These are phyloP conservation scores for Naganishia kalamii DNA, from an alignment of 768 basidiomycete genomes.

Conservation along the genomic window DNA sequence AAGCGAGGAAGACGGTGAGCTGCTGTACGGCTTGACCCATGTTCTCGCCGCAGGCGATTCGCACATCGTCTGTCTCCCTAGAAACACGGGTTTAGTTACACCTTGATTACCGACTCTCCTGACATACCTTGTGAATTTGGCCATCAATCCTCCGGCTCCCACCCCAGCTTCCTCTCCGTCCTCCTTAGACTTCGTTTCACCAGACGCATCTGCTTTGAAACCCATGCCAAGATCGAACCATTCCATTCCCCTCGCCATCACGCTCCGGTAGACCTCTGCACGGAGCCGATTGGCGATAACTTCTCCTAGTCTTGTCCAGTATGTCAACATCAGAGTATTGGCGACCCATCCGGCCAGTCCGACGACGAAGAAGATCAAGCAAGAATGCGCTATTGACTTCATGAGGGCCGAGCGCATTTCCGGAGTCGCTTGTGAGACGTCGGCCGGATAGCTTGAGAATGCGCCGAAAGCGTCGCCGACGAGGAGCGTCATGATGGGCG, in stretches of 20 bases:
- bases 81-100: background rate
- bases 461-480: slow-evolving; percentile 70
- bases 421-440: slow-evolving; percentile 27
- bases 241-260: slow-evolving; percentile 66
- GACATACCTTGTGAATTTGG: slow-evolving; percentile 73
- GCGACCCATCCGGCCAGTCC: slow-evolving; percentile 52
- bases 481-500: slow-evolving; percentile 78
- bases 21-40: slow-evolving; percentile 74
- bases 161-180: slow-evolving; percentile 51
- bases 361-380: slow-evolving; percentile 41
- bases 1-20: slow-evolving; percentile 68
- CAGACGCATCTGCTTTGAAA: slow-evolving; percentile 32
- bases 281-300: slow-evolving; percentile 65
- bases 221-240: slow-evolving; percentile 84
- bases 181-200: slow-evolving; percentile 48
- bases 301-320: slow-evolving; percentile 89
- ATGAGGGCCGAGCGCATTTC: slow-evolving; percentile 31
- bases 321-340: slow-evolving; percentile 64
- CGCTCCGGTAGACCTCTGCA: slow-evolving; percentile 60
- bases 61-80: slow-evolving; percentile 92
- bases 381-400: slow-evolving; percentile 29
- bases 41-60: slow-evolving; percentile 72
- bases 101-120: background rate
- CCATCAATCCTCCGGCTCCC: slow-evolving; percentile 86
- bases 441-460: slow-evolving; percentile 58